Evolutionary conservation across 192 early-diverging fungal species (phyloP).

Genomic region (Mortierella hygrophila): DNA sequence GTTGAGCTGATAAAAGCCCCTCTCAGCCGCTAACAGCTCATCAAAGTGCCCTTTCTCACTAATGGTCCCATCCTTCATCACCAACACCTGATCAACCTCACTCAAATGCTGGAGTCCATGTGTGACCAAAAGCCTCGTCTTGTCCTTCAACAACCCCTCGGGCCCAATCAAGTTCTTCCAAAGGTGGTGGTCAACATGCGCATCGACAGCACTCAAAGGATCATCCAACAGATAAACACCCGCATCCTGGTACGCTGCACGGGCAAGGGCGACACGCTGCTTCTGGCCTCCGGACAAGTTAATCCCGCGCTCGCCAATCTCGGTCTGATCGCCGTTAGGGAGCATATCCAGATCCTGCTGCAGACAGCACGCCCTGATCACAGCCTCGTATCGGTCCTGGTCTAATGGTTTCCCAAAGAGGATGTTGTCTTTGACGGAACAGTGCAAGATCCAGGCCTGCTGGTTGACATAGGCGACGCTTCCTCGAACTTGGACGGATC

Average conservation of each 20-base stretch:
- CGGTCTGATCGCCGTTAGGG: conserved; percentile 54
- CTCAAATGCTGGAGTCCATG: conserved; percentile 81
- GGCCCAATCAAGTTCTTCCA: conserved; percentile 73
- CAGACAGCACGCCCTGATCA: conserved; percentile 15
- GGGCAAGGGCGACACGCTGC: conserved; percentile 86
- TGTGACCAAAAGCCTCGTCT: conserved; percentile 84
- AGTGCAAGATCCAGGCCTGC: conserved; percentile 47
- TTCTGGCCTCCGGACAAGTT: conserved; percentile 89
- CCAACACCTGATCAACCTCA: conserved; percentile 73
- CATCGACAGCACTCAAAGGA: conserved; percentile 91
- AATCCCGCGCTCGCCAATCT: conserved; percentile 62
- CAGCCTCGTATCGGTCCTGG: conserved; percentile 65
- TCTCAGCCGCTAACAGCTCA: conserved; percentile 66
- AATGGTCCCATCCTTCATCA: conserved; percentile 80
- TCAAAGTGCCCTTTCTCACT: conserved; percentile 73
- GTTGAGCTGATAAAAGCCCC: conserved; percentile 73
- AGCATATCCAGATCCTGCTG: conserved; percentile 35
- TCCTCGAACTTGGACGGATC: conserved; percentile 71
- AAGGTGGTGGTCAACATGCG: conserved; percentile 57
- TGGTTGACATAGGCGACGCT: conserved; percentile 73
- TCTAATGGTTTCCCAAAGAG: conserved; percentile 79
- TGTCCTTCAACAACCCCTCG: conserved; percentile 79
- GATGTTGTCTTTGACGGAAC: conserved; percentile 80
- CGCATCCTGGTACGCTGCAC: conserved; percentile 83
- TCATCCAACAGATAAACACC: conserved; percentile 85